phyloP scores from a whole-genome alignment of 139 green algal species.

The Chlamydomonas sp. region DNA sequence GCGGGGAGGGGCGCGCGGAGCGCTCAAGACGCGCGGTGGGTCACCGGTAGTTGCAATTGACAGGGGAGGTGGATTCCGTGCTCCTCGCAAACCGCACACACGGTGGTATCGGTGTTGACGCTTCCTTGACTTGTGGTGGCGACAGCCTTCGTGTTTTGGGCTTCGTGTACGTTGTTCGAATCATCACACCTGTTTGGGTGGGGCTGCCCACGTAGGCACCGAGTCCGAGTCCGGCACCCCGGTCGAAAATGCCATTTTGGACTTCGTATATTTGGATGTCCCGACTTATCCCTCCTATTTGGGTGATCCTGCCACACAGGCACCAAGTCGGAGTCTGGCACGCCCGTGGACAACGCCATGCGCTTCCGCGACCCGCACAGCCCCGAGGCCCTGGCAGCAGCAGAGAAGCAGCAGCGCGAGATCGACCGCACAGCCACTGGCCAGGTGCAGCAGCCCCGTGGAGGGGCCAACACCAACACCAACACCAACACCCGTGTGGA shows the following conservation, averaged over 20 bases:
- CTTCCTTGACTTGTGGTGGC: too few relatives aligned
- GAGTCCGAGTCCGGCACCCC: too few relatives aligned
- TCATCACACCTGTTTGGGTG: too few relatives aligned
- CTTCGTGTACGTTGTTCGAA: too few relatives aligned
- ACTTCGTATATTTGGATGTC: too few relatives aligned
- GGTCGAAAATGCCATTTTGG: too few relatives aligned
- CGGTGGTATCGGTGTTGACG: too few relatives aligned
- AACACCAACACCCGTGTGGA: neutral
- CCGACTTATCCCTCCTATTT: too few relatives aligned
- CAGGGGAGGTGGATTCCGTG: too few relatives aligned
- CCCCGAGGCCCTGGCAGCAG: neutral
- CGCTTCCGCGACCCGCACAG: slow-evolving; percentile 12
- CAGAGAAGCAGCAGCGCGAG: neutral
- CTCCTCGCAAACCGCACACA: neutral
- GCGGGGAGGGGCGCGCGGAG: neutral
- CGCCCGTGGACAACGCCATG: neutral
- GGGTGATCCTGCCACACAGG: neutral
- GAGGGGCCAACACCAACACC: neutral
- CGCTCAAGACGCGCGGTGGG: slow-evolving; percentile 10
- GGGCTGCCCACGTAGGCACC: too few relatives aligned
- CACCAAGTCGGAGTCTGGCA: neutral
- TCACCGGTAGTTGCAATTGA: neutral
- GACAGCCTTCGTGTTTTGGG: too few relatives aligned
- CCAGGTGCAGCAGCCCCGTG: neutral
- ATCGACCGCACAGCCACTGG: neutral